phyloP scores from a whole-genome alignment of 2,329 filamentous ascomycete species.

The Trichoderma lentiforme region DNA sequence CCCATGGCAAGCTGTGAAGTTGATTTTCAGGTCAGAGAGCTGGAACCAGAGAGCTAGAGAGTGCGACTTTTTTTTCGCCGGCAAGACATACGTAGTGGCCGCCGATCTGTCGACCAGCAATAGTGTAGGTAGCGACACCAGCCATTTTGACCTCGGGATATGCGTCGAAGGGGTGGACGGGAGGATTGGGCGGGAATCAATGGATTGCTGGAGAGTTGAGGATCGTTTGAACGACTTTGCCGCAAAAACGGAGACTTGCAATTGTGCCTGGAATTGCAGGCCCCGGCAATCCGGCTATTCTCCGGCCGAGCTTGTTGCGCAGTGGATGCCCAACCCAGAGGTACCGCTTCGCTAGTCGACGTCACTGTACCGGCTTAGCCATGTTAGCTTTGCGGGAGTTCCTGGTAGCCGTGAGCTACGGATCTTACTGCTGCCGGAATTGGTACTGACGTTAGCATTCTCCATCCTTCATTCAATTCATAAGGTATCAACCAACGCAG shows the following conservation, averaged over 20 bases:
- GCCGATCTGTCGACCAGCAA: conserved; percentile 58
- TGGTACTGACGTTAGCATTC: background rate
- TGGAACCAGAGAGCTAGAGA: background rate
- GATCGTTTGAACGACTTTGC: conserved; percentile 21
- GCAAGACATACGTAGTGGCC: conserved; percentile 55
- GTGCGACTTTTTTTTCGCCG: conserved; percentile 21
- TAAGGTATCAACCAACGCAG: background rate
- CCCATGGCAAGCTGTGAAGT: conserved; percentile 53
- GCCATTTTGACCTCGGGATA: conserved; percentile 32
- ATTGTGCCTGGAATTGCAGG: conserved; percentile 35
- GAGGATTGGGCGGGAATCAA: conserved; percentile 5
- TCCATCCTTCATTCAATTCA: background rate
- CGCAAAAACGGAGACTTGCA: conserved; percentile 7
- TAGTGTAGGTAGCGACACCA: conserved; percentile 46
- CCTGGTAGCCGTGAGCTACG: background rate
- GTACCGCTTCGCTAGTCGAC: background rate
- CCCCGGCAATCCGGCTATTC: conserved; percentile 27
- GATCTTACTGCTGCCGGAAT: background rate
- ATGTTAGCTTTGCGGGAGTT: conserved; percentile 3
- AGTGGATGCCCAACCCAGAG: conserved; percentile 2
- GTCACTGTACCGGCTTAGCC: background rate
- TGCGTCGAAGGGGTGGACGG: conserved; percentile 19
- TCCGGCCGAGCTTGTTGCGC: conserved; percentile 22
- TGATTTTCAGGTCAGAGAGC: conserved; percentile 22
- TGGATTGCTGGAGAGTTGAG: conserved; percentile 7